Conservation (phyloP, 768 basidiomycete species). For the Leccinum ochraceum region DNA sequence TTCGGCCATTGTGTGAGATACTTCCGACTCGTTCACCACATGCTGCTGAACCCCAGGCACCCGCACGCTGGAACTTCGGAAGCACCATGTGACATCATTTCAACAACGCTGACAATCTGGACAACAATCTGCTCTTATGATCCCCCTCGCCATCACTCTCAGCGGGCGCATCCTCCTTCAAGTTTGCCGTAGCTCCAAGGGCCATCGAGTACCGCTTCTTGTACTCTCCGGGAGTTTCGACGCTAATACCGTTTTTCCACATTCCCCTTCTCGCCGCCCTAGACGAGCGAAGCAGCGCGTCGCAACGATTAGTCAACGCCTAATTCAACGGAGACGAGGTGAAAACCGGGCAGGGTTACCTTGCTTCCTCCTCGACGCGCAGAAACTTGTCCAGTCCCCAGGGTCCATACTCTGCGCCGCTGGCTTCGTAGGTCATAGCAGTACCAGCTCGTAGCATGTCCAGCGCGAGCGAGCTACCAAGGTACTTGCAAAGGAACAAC, state of each 20-base stretch:
- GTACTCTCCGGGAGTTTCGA: conserved; percentile 78
- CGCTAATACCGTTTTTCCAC: conserved; percentile 58
- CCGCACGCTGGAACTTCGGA: background rate
- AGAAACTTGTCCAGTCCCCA: conserved; percentile 66
- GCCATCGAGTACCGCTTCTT: conserved; percentile 61
- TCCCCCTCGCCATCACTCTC: background rate
- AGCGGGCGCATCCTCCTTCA: background rate
- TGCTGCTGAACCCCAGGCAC: background rate
- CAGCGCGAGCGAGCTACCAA: conserved; percentile 52
- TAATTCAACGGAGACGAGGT: background rate
- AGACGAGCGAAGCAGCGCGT: background rate
- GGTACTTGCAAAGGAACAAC: conserved; percentile 37
- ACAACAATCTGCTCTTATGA: conserved; percentile 6
- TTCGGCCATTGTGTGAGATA: background rate
- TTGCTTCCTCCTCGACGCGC: conserved; percentile 62
- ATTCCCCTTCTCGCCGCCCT: conserved; percentile 70
- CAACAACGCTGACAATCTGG: conserved; percentile 10
- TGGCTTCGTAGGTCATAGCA: conserved; percentile 73
- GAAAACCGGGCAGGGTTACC: conserved; percentile 39
- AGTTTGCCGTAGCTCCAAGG: conserved; percentile 2
- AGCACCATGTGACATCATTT: background rate
- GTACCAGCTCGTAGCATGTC: conserved; percentile 84
- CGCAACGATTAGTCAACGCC: background rate
- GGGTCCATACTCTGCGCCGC: conserved; percentile 78
- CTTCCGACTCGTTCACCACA: background rate